Percentiles rank a stretch among this genome's conserved stretches.
These are phyloP conservation scores for Pythium dissimile DNA, from an alignment of 352 stramenopile genomes.

Conservation along the genomic window DNA sequence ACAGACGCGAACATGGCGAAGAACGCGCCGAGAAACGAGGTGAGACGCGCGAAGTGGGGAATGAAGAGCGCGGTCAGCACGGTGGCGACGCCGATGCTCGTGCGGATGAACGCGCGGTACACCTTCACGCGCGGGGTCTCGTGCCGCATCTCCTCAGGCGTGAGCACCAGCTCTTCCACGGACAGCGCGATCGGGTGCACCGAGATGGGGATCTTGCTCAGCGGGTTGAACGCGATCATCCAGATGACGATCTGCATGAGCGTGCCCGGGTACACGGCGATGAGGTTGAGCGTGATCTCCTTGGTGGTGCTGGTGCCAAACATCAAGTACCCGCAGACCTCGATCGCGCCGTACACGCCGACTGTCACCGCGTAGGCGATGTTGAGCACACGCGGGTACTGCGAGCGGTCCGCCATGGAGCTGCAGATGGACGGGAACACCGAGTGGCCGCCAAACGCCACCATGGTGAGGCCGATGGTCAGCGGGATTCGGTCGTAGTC, in stretches of 20 bases:
- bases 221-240: slow-evolving; percentile 84
- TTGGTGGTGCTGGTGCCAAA: slow-evolving; percentile 76
- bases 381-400: slow-evolving; percentile 71
- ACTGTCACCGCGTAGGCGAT: slow-evolving; percentile 72
- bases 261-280: slow-evolving; percentile 50
- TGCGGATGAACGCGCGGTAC: slow-evolving; percentile 65
- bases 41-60: slow-evolving; percentile 81
- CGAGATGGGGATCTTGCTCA: slow-evolving; percentile 88
- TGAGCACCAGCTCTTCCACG: slow-evolving; percentile 72
- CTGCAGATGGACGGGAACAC: slow-evolving; percentile 89
- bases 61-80: slow-evolving; percentile 71
- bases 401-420: slow-evolving; percentile 57
- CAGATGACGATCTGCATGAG: slow-evolving; percentile 71
- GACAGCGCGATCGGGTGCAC: slow-evolving; percentile 74
- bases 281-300: slow-evolving; percentile 85
- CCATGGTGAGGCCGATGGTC: slow-evolving; percentile 82
- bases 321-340: slow-evolving; percentile 80
- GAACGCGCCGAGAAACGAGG: slow-evolving; percentile 81
- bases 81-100: slow-evolving; percentile 43
- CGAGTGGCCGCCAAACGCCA: slow-evolving; percentile 84
- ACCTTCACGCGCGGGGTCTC: slow-evolving; percentile 33
- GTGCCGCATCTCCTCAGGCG: slow-evolving; percentile 31
- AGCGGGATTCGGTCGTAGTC: slow-evolving; percentile 68
- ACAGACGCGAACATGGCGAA: slow-evolving; percentile 83
- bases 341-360: slow-evolving; percentile 71